phyloP scores from a whole-genome alignment of 169 alveolate genomes.

The Plasmodium yoelii region DNA sequence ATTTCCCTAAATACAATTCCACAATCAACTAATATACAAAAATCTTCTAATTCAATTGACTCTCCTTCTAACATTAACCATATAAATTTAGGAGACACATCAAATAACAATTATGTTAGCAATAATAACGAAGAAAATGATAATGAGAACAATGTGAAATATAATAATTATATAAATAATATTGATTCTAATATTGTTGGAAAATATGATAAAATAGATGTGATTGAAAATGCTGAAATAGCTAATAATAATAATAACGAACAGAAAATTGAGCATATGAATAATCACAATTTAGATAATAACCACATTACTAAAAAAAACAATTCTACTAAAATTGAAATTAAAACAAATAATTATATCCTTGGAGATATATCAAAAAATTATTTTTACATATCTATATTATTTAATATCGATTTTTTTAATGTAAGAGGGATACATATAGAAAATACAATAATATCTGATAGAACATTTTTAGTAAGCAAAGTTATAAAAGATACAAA shows the following conservation, averaged over 20 bases:
- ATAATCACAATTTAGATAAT: no score
- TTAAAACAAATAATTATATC: background rate
- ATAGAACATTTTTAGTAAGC: conserved; percentile 30
- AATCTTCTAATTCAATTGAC: no score
- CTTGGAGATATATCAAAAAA: conserved; percentile 15
- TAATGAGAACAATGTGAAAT: background rate
- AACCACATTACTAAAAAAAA: no score
- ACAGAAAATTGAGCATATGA: no score
- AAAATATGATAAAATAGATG: background rate
- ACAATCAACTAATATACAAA: no score
- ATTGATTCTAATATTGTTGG: background rate
- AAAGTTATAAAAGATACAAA: conserved; percentile 42
- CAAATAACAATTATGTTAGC: background rate
- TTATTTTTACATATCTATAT: conserved; percentile 33
- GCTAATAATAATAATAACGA: no score
- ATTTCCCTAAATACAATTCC: no score
- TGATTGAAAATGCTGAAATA: background rate
- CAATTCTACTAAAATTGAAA: no score
- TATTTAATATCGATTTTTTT: conserved; percentile 49
- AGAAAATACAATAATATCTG: conserved; percentile 52
- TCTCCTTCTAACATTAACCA: no score
- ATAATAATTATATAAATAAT: background rate
- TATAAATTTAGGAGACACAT: no score
- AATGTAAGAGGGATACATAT: conserved; percentile 66
- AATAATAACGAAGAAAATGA: background rate